Evolutionary conservation across 495 filamentous ascomycete species (phyloP).

Genomic region (Stereocaulon alpinum): DNA sequence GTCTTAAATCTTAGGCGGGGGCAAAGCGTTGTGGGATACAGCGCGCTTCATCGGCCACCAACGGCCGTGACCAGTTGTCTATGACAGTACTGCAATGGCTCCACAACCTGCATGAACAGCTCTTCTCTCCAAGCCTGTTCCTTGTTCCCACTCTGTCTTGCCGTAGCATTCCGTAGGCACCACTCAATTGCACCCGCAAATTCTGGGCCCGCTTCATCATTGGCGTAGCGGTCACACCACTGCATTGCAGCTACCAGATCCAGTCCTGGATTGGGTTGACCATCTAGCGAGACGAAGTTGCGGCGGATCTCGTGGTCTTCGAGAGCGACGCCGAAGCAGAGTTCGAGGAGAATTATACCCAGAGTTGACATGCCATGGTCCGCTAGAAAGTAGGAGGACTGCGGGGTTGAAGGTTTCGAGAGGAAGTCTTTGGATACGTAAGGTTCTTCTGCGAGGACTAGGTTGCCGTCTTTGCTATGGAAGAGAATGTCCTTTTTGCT

Average conservation of each 20-base stretch:
- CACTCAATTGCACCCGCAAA: constrained; percentile 29
- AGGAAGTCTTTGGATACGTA: constrained; percentile 23
- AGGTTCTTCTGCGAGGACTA: constrained; percentile 19
- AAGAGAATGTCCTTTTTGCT: constrained; percentile 20
- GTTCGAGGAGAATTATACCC: constrained; percentile 32
- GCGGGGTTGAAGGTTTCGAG: neutral
- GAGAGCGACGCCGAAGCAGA: constrained; percentile 29
- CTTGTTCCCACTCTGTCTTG: neutral
- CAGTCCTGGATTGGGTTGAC: constrained; percentile 11
- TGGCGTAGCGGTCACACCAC: constrained; percentile 22
- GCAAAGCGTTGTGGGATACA: neutral
- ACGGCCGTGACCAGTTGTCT: neutral
- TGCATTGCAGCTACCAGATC: constrained; percentile 24
- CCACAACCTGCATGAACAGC: constrained; percentile 17
- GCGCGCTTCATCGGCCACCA: neutral
- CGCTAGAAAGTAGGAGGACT: neutral
- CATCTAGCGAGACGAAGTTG: constrained; percentile 7
- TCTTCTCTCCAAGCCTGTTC: constrained; percentile 18
- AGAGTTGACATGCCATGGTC: constrained; percentile 19
- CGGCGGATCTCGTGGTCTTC: constrained; percentile 19
- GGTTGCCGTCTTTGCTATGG: constrained; percentile 6
- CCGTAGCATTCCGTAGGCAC: constrained; percentile 24
- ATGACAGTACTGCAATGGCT: constrained; percentile 20
- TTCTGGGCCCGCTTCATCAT: constrained; percentile 29
- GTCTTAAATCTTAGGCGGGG: no score